Evolutionary conservation across 164 flowering plant genomes (phyloP).

Genomic region (grape (Vitis vinifera)): DNA sequence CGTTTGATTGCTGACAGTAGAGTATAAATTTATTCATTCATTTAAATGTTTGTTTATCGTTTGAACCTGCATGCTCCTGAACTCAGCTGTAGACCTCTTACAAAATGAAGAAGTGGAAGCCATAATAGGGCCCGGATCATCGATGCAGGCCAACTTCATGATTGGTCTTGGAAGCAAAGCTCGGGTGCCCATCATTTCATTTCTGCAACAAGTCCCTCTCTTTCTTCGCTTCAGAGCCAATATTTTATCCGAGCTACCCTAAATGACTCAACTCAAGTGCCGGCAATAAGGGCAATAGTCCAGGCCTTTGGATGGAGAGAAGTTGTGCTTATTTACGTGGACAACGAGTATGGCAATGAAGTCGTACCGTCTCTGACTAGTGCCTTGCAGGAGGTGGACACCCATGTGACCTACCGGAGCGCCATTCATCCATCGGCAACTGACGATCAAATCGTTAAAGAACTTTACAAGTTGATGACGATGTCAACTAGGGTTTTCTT

Average conservation of each 20-base stretch:
- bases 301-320: conserved; percentile 33
- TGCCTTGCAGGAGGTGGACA: conserved; percentile 24
- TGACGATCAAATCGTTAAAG: conserved; percentile 27
- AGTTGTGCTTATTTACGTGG: conserved; percentile 30
- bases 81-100: conserved; percentile 34
- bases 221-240: conserved; percentile 19
- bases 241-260: conserved; percentile 33
- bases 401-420: conserved; percentile 27
- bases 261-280: conserved; percentile 34
- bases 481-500: conserved; percentile 40
- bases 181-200: conserved; percentile 43
- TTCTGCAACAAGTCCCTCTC: conserved; percentile 39
- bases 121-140: conserved; percentile 31
- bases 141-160: conserved; percentile 24
- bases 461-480: conserved; percentile 34
- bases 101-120: conserved; percentile 29
- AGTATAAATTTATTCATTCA: no score
- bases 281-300: conserved; percentile 27
- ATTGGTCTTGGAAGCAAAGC: conserved; percentile 26
- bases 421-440: conserved; percentile 24
- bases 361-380: conserved; percentile 25
- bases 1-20: no score
- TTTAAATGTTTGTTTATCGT: no score
- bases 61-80: no score
- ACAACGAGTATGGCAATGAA: conserved; percentile 27